Evolutionary conservation across 73 alveolate genomes (phyloP).

Genomic region (Effrenium voratum): DNA sequence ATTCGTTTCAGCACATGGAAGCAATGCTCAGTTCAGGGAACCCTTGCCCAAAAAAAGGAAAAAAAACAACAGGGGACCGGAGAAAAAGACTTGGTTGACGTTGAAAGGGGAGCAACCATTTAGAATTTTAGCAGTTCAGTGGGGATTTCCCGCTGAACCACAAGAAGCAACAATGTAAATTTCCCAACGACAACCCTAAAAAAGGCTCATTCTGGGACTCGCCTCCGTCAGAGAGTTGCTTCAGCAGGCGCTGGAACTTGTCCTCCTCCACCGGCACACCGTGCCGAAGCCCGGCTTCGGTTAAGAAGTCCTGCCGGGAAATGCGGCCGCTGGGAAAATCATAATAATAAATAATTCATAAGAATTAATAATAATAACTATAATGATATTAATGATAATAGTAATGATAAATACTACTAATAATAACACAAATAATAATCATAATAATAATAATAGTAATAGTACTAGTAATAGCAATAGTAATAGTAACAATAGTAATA

Average conservation of each 20-base stretch:
- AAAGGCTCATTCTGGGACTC: too few species aligned
- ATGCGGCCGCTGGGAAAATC: background rate
- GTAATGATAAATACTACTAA: background rate
- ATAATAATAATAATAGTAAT: background rate
- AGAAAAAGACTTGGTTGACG: too few species aligned
- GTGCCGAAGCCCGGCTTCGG: conserved; percentile 71
- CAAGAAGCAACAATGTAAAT: too few species aligned
- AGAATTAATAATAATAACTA: background rate
- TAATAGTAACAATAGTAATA: too few species aligned
- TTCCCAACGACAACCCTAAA: too few species aligned
- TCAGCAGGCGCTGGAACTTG: conserved; percentile 31
- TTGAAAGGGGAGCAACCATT: too few species aligned
- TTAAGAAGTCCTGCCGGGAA: conserved; percentile 36
- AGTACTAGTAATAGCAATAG: background rate
- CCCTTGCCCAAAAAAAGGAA: too few species aligned
- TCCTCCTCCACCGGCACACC: conserved; percentile 54
- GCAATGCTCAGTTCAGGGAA: too few species aligned
- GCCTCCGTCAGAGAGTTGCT: conserved; percentile 20
- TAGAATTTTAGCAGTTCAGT: too few species aligned
- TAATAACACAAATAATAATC: background rate
- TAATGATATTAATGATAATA: background rate
- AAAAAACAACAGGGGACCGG: too few species aligned
- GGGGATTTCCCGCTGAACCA: too few species aligned
- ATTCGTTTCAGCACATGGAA: too few species aligned
- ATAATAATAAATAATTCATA: background rate